Percentiles rank a stretch among this genome's conserved stretches.
Conservation (phyloP, 139 green algal species). For the Penium margaritaceum region DNA sequence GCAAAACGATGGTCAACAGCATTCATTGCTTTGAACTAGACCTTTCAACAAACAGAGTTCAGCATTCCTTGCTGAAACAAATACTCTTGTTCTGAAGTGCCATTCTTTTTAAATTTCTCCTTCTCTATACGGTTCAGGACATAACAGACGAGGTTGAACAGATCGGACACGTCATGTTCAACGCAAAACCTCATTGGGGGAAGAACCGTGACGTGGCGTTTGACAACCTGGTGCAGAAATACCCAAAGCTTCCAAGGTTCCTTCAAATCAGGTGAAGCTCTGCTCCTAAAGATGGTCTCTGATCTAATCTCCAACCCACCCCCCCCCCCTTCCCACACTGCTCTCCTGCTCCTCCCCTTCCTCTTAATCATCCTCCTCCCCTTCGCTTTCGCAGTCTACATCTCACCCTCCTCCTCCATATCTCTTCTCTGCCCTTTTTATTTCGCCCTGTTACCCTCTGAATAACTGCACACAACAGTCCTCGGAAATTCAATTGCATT, state of each 20-base stretch:
- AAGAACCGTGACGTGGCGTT: background rate
- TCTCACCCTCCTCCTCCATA: background rate
- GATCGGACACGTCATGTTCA: background rate
- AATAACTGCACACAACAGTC: too few species aligned
- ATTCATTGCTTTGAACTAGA: background rate
- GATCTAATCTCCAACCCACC: too few species aligned
- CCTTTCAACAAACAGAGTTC: too few species aligned
- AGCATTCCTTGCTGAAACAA: too few species aligned
- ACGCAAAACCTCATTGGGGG: background rate
- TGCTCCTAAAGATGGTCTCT: too few species aligned
- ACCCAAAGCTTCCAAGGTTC: background rate
- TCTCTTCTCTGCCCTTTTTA: background rate
- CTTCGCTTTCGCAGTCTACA: background rate
- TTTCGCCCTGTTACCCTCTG: too few species aligned
- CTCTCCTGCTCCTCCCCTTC: too few species aligned
- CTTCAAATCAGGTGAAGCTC: background rate
- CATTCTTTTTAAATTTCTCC: background rate
- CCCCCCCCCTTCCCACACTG: too few species aligned
- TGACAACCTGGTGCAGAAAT: constrained; percentile 3
- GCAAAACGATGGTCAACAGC: background rate
- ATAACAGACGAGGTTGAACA: constrained; percentile 1
- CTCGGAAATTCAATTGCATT: too few species aligned
- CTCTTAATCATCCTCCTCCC: too few species aligned
- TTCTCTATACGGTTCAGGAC: background rate
- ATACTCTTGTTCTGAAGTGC: too few species aligned